Base-by-base conservation (phyloP, 2,329 filamentous ascomycete species). In the Pseudophaeomoniella oleicola region DNA sequence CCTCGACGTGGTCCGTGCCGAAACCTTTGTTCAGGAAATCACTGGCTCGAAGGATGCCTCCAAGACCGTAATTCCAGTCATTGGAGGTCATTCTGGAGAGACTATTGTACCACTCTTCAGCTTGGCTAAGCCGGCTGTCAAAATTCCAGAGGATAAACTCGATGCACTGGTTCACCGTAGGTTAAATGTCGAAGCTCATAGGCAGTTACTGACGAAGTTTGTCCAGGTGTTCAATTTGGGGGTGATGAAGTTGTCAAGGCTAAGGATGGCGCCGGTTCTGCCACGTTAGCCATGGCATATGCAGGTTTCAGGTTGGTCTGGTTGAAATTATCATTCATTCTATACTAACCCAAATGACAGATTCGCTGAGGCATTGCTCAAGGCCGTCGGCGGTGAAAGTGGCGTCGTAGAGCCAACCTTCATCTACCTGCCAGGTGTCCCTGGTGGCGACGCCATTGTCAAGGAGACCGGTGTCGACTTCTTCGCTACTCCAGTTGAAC, bases 91-190 rank as follows among this genome's bases (percentile, higher is more conserved):
- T 76, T 94, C 87, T 42, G 90, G 90, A 56, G 86, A 88, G 70
- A 98, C 90, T 52, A 98, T 98, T 55, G 87, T 98, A 39, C 90
- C 90, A 35, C 75, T 98, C 43, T 93, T 96, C 75, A 94, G 86
- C 75, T 80, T 90, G 69, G 75, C 84, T 49, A 75, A 78, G 55
- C 86, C 87, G 39, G 59, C 72, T 31, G 79, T 90, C 53, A 71
- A 72, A 43, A 90, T 96, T 45, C 85, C 88, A 33, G 71, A 72
- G 42, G 86, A 94, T 58, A 90, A 93, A 71, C 81, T 94, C 51
- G 84, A 88, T 54, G 81, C 75, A 46, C 72, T 98, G 35, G 78
- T 94, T 55, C 82, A 94, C 66, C 86, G 90, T 67, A 54, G 53
- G 71, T n/a, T n/a, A n/a, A n/a, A n/a, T n/a, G n/a, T n/a, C n/a